Evolutionary conservation across 108 stramenopile genomes (phyloP), one percentile per base, ranked within the genome.

Genomic region (Pseudonitzschia multistriata): DNA sequence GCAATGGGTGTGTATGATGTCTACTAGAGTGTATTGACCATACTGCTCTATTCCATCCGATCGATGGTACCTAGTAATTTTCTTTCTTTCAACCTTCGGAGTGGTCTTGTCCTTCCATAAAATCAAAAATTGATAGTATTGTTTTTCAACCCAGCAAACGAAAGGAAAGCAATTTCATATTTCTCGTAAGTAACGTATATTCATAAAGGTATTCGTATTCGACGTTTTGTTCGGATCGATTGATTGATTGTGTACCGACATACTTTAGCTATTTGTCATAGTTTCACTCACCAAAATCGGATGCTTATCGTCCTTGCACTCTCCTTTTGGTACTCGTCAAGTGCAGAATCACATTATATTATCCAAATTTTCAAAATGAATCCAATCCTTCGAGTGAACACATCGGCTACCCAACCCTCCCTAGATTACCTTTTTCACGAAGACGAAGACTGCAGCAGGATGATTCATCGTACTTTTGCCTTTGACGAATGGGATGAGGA

Each of bases 401-500:
- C 15, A 45, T 13, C 3, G 42, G 42, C 42, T 45, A 45, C 42
- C 8, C 42, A n/a, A n/a, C n/a, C n/a, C n/a, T n/a, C n/a, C n/a
- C n/a, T n/a, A n/a, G n/a, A n/a, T n/a, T n/a, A n/a, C 17, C 11
- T 13, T 45, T 45, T 45, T 45, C 15, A 45, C 7, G 42, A 45
- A 17, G 7, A 17, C 15, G 42, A 45, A 45, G 42, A 17, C 17
- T 17, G 8, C 11, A 45, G 11, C 13, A 13, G n/a, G 13, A 35
- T n/a, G 13, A 59, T 59, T 59, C 57, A 36, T 59, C 57, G 57
- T 14, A 59, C 31, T 21, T 30, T 33, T 33, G 57, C 57, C 33
- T 59, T 59, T n/a, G 57, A 59, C 31, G 57, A 59, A 59, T 59
- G 57, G 57, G 57, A 59, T 35, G 57, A 59, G 13, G 57, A 59